Evolutionary conservation across 352 stramenopile species (phyloP).

Genomic region (Pythium apleroticum): DNA sequence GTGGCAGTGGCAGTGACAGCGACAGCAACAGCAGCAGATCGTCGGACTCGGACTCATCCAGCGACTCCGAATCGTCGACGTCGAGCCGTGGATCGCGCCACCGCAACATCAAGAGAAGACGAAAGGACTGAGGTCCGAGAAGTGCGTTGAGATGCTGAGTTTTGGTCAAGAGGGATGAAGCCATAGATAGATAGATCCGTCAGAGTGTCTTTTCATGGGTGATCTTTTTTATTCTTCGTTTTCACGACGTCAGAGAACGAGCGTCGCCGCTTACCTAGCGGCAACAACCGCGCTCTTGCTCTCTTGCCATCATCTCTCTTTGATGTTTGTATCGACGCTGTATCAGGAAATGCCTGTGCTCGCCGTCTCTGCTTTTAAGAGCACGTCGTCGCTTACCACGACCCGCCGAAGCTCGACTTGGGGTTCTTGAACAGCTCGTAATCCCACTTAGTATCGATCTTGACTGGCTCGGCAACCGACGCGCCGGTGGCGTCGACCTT

Average conservation of each 20-base stretch:
- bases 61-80: conserved; percentile 23
- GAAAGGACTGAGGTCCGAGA: conserved; percentile 28
- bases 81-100: conserved; percentile 15
- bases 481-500: conserved; percentile 91
- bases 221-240: not conserved
- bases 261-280: not conserved
- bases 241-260: not conserved
- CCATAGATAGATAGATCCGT: not conserved
- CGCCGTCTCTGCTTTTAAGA: not conserved
- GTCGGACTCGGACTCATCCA: conserved; percentile 40
- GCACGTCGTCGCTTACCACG: conserved; percentile 61
- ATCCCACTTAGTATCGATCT: conserved; percentile 96
- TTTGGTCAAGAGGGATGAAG: not conserved
- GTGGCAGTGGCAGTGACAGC: conserved; percentile 20
- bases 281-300: not conserved
- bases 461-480: conserved; percentile 93
- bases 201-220: not conserved
- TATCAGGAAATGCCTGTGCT: not conserved
- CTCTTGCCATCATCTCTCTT: not conserved
- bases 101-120: conserved; percentile 36
- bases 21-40: conserved; percentile 22
- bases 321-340: not conserved
- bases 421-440: conserved; percentile 84
- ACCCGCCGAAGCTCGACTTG: conserved; percentile 88
- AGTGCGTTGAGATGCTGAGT: not conserved